phyloP scores from a whole-genome alignment of 2,329 filamentous ascomycete species.

The Cordyceps fumosorosea region DNA sequence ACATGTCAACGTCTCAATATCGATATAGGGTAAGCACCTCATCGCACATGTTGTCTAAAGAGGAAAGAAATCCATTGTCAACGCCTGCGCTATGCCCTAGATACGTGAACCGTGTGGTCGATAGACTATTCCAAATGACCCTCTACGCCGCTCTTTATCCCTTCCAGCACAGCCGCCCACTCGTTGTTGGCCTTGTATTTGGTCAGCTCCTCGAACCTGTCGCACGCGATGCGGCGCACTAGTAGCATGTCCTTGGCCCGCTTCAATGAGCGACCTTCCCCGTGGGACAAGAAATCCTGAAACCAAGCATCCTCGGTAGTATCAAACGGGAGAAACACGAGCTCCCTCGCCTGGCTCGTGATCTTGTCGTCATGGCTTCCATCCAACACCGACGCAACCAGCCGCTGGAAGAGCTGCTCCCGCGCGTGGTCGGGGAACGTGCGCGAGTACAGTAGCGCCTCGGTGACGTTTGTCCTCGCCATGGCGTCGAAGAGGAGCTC shows the following conservation, averaged over 20 bases:
- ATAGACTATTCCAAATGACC: conserved; percentile 22
- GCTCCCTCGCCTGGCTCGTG: conserved; percentile 56
- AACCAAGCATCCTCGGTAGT: conserved; percentile 68
- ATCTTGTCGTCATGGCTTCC: conserved; percentile 30
- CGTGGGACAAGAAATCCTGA: conserved; percentile 57
- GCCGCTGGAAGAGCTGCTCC: conserved; percentile 57
- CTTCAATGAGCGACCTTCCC: conserved; percentile 57
- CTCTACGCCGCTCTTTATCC: conserved; percentile 40
- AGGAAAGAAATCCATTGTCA: not conserved
- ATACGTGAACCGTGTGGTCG: not conserved
- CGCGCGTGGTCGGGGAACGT: conserved; percentile 56
- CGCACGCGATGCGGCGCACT: conserved; percentile 65
- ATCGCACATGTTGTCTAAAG: not conserved
- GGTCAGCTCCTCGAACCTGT: conserved; percentile 45
- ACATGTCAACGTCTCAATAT: not conserved
- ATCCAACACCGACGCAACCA: conserved; percentile 54
- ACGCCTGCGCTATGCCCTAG: conserved; percentile 15
- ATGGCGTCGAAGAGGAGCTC: conserved; percentile 64
- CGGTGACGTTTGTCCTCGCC: conserved; percentile 58
- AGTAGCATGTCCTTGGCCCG: conserved; percentile 67
- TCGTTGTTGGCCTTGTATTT: conserved; percentile 37
- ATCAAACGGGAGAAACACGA: conserved; percentile 68
- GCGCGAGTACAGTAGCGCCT: conserved; percentile 68
- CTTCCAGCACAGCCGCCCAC: conserved; percentile 46
- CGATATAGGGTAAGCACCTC: not conserved